Conservation (phyloP, 2,329 filamentous ascomycete species). For the Botryosphaeria dothidea region DNA sequence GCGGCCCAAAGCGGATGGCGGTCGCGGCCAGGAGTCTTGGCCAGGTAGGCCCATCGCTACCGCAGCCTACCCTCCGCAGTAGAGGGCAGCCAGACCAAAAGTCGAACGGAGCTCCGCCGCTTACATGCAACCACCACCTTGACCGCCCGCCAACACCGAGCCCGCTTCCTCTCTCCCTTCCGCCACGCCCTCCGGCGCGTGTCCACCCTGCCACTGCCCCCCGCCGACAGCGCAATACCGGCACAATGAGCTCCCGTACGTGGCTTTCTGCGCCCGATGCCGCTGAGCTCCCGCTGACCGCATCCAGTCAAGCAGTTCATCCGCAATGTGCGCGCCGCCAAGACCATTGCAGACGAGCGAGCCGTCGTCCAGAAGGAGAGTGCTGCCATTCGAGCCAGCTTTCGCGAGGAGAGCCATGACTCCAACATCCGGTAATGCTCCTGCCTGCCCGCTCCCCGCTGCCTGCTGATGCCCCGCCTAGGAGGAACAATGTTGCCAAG, state of each 20-base stretch:
- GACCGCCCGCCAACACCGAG: slow-evolving; percentile 7
- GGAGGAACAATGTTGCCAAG: slow-evolving; percentile 98
- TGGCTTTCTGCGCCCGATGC: slow-evolving; percentile 30
- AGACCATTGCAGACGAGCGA: slow-evolving; percentile 98
- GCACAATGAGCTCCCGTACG: slow-evolving; percentile 59
- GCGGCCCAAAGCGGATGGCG: slow-evolving; percentile 10
- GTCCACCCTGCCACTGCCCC: background rate
- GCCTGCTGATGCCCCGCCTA: slow-evolving; percentile 41
- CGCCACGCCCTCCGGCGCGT: slow-evolving; percentile 9
- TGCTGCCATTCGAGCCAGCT: slow-evolving; percentile 94
- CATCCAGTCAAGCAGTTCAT: slow-evolving; percentile 96
- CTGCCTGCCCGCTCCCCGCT: slow-evolving; percentile 21
- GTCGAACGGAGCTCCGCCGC: slow-evolving; percentile 9
- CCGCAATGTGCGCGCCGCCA: slow-evolving; percentile 95
- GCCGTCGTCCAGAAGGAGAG: slow-evolving; percentile 99
- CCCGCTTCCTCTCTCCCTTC: background rate
- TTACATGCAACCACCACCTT: background rate
- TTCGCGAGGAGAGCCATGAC: slow-evolving; percentile 94
- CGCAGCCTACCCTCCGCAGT: background rate
- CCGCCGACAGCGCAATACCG: slow-evolving; percentile 47
- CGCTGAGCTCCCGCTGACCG: slow-evolving; percentile 23
- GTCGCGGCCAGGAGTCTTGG: slow-evolving; percentile 10
- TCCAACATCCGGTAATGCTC: slow-evolving; percentile 76
- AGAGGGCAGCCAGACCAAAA: background rate
- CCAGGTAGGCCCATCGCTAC: background rate